These are phyloP conservation scores for Fusarium torreyae DNA, from an alignment of 2,329 filamentous ascomycete genomes.

Conservation along the genomic window DNA sequence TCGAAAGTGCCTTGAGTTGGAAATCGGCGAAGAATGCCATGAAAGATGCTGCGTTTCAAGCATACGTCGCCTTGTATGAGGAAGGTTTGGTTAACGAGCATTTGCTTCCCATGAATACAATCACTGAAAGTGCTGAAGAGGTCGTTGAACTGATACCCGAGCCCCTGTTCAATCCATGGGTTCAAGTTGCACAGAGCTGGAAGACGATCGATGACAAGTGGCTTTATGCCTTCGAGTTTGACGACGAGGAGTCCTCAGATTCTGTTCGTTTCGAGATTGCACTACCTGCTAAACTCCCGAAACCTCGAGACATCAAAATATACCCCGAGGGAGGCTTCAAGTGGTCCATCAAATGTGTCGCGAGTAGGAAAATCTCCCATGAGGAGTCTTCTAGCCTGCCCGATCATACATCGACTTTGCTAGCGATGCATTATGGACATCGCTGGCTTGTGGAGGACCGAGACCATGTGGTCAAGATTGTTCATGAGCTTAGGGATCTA, in stretches of 20 bases:
- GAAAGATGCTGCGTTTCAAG: slow-evolving; percentile 87
- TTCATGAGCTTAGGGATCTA: slow-evolving; percentile 47
- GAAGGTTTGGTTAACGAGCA: slow-evolving; percentile 83
- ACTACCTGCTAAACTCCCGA: slow-evolving; percentile 61
- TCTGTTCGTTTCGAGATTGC: slow-evolving; percentile 60
- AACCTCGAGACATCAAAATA: slow-evolving; percentile 56
- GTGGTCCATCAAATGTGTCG: slow-evolving; percentile 54
- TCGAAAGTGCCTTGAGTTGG: slow-evolving; percentile 67
- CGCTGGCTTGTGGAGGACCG: slow-evolving; percentile 59
- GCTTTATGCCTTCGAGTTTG: slow-evolving; percentile 54
- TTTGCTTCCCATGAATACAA: slow-evolving; percentile 75
- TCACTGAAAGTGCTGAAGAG: slow-evolving; percentile 58
- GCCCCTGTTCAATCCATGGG: slow-evolving; percentile 64
- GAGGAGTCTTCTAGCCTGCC: slow-evolving; percentile 29
- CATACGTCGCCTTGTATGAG: slow-evolving; percentile 78
- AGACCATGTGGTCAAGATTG: slow-evolving; percentile 62
- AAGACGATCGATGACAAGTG: slow-evolving; percentile 31
- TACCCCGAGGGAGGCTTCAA: slow-evolving; percentile 56
- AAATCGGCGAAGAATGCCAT: slow-evolving; percentile 78
- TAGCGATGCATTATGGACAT: slow-evolving; percentile 65
- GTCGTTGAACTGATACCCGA: slow-evolving; percentile 55
- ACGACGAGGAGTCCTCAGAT: slow-evolving; percentile 51
- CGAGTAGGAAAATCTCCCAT: slow-evolving; percentile 36
- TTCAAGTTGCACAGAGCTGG: slow-evolving; percentile 61
- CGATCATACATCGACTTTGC: slow-evolving; percentile 64